Evolutionary conservation across 768 basidiomycete genomes (phyloP), one percentile per base, ranked within the genome.

Genomic region (Dentipellis fragilis): DNA sequence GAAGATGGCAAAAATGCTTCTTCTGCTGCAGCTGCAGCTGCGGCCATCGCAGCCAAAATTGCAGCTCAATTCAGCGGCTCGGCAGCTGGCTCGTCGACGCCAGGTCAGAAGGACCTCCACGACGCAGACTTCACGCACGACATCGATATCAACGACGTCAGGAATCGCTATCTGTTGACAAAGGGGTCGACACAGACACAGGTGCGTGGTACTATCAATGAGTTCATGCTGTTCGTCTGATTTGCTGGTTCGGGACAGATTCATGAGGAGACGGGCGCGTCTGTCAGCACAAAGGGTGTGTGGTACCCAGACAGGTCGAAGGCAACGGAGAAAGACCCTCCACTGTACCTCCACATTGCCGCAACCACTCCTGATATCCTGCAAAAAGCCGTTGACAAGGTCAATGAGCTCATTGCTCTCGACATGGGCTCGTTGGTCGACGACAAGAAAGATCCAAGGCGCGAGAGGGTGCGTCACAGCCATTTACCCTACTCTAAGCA

Each of bases 221-320:
- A 29, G 29, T 3, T 39, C 52, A 38, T 54, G 23, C n/a, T 21
- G 4, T 46, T 38, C 29, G 47, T 42, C n/a, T 19, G n/a, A 37
- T 55, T 57, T 29, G 3, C 3, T 29, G 3, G 29, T 29, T 50
- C 53, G 55, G 45, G 49, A 8, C 23, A 97, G 95, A 90, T 98
- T 61, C 76, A 91, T 58, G 86, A 89, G 55, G 86, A 96, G 49
- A 96, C 95, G 0, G 94, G 94, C 49, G 93, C 91, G 2, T 88
- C 89, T 1, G 86, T 97, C 37, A 84, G 85, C 54, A 97, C 95
- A 22, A 93, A 93, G 72, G 95, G 95, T 19, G 77, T 85, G 4
- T 98, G 95, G 95, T 93, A 96, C 64, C 95, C 95, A 0, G 95
- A 98, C 74, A 79, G 90, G 59, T 74, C 78, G 51, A 95, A 87